Evolutionary conservation across 257 asterid genomes (phyloP), one percentile per base, ranked within the genome.

Genomic region (Jaltomata sinuosa): DNA sequence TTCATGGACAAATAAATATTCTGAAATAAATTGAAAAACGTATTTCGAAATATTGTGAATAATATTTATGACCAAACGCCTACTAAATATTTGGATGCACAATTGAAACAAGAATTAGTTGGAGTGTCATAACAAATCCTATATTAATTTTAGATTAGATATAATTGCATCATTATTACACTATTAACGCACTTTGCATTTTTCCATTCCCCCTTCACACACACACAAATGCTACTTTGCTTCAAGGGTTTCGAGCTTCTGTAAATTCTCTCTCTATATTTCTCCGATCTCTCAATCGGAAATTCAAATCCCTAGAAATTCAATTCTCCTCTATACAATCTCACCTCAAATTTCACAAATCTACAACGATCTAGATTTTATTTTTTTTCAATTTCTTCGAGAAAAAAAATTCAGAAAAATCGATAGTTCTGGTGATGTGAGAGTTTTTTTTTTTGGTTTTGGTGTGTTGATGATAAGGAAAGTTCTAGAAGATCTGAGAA

Each of bases 401-500:
- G 11, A 62, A 72, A 61, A 62, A 62, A 2, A 1, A 12, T 12
- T 22, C 36, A 74, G 7, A 45, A 45, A 31, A 74, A 74, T 3
- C 3, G n/a, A 14, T 9, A 22, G 6, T 25, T 40, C 4, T 40
- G 80, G 54, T 72, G 80, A 22, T 72, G 34, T 40, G n/a, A 72
- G 52, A 40, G 55, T 5, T 40, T 3, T 0, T 72, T 14, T 53
- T 11, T 79, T 29, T 32, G 85, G 7, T 79, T 36, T 32, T 85
- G 85, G 83, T 83, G 77, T 42, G 85, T 76, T 83, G 84, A 88
- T 88, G 88, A 87, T 87, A 86, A 89, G 76, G 84, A 79, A 72
- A 79, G 86, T 84, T 80, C 67, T 77, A 27, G 88, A 85, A 79
- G 88, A 89, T 87, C 88, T 87, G 72, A 79, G 83, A 72, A 89